Evolutionary conservation across 2,329 filamentous ascomycete genomes (phyloP).

Genomic region (Leptographium flavum): DNA sequence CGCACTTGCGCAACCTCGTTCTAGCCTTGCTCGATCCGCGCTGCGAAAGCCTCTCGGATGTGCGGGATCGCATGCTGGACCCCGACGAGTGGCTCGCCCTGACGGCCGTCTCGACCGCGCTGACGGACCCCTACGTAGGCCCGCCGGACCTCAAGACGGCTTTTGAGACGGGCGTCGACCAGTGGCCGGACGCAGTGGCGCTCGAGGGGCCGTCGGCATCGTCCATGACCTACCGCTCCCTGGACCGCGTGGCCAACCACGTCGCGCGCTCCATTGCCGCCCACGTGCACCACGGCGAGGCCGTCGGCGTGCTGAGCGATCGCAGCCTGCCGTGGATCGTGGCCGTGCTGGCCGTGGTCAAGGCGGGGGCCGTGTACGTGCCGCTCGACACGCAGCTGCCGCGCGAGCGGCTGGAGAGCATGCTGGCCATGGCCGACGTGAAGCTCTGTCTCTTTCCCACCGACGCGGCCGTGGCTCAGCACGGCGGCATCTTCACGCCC

Average conservation of each 20-base stretch:
- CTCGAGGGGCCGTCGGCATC: neutral
- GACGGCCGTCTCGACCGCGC: neutral
- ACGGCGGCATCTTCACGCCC: too few species aligned
- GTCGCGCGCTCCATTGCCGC: neutral
- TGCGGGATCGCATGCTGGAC: neutral
- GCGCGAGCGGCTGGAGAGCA: neutral
- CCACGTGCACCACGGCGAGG: slow-evolving; percentile 8
- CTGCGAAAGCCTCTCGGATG: neutral
- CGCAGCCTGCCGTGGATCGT: slow-evolving; percentile 20
- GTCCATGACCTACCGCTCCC: neutral
- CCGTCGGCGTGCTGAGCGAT: slow-evolving; percentile 21
- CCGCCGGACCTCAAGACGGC: neutral
- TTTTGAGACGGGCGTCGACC: neutral
- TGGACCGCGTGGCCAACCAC: neutral
- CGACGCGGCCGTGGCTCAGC: too few species aligned
- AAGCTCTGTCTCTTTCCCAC: neutral
- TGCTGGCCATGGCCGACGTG: neutral
- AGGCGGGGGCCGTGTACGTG: slow-evolving; percentile 19
- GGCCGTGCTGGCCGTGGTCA: slow-evolving; percentile 19
- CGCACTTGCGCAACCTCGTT: neutral
- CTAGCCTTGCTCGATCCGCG: neutral
- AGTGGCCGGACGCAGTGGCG: neutral
- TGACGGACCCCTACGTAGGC: neutral
- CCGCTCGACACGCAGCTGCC: slow-evolving; percentile 14
- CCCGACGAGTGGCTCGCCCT: neutral